Conservation (phyloP, 169 alveolate genomes). For the Plasmodium coatneyi region DNA sequence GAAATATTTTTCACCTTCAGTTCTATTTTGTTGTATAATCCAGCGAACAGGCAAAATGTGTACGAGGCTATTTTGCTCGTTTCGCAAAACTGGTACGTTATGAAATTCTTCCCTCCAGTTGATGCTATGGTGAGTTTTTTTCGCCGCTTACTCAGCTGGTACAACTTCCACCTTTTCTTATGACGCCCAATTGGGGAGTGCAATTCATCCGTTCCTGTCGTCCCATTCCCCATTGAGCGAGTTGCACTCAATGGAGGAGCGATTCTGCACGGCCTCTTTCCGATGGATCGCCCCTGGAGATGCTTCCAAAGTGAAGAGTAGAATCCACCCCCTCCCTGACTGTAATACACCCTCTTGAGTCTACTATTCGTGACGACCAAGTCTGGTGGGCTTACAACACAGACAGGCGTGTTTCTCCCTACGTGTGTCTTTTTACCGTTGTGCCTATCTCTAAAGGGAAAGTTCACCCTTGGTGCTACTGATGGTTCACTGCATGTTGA, state of each 20-base stretch:
- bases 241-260: not conserved
- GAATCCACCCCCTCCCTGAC: not conserved
- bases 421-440: not conserved
- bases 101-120: not conserved
- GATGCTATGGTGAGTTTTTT: not conserved
- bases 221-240: not conserved
- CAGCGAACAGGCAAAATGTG: conserved; percentile 54
- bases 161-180: not conserved
- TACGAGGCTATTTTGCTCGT: conserved; percentile 17
- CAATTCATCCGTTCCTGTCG: not conserved
- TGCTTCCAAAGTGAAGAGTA: not conserved
- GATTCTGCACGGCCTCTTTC: not conserved
- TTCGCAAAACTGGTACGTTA: conserved; percentile 23
- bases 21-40: conserved; percentile 18
- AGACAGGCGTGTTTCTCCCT: not conserved
- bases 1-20: conserved; percentile 3
- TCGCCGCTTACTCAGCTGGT: not conserved
- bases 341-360: conserved; percentile 20
- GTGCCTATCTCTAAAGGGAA: not conserved
- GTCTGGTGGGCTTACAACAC: not conserved
- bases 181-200: not conserved
- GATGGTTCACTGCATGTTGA: not conserved
- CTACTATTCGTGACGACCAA: conserved; percentile 34
- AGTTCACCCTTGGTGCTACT: too few species aligned
- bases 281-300: not conserved